Base-by-base conservation (phyloP, 1,139 yeast species). In the Pichia sp. region DNA sequence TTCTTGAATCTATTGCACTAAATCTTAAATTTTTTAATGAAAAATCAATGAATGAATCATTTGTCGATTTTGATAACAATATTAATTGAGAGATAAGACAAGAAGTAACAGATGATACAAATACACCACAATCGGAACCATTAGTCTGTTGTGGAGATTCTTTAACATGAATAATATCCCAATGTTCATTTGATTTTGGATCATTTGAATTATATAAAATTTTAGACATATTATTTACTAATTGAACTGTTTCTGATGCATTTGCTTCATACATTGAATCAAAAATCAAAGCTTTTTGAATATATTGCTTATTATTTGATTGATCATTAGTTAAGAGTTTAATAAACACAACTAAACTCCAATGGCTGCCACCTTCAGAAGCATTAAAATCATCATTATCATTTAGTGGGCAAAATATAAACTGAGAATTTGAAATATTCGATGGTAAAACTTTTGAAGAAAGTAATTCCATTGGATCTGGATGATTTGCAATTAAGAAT, bases 41-140 rank as follows among this genome's bases (percentile, higher is more conserved):
- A 45, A 73, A 56, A 49, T 66, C 60, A 32, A 70, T 57, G 11
- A 44, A 53, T n/a, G 60, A 56, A 27, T 58, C 55, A 18, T 60
- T 56, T 29, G 53, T 50, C 11, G 49, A 34, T 32, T 27, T 27
- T 7, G 25, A 34, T 40, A 60, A 58, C 40, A 57, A 52, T n/a
- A 73, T 49, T 29, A 76, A 51, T 40, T 77, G 62, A 7, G 69
- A 60, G 26, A 76, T 51, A 34, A 76, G 56, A 27, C 69, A 56
- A 0, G 74, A 69, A 0, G 79, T 70, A 27, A 75, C 63, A 45
- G 75, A 76, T 53, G 84, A 74, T 7, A 85, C 79, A 52, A 81
- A 74, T 0, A 84, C 82, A 0, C 95, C 95, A 66, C 95, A 86
- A 60, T 86, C 95, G 45, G 75, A 78, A 0, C 87, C 86, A 60